Percentiles rank a stretch among this genome's conserved stretches.
Evolutionary conservation across 768 basidiomycete species (phyloP).

Genomic region (Bullera alba): DNA sequence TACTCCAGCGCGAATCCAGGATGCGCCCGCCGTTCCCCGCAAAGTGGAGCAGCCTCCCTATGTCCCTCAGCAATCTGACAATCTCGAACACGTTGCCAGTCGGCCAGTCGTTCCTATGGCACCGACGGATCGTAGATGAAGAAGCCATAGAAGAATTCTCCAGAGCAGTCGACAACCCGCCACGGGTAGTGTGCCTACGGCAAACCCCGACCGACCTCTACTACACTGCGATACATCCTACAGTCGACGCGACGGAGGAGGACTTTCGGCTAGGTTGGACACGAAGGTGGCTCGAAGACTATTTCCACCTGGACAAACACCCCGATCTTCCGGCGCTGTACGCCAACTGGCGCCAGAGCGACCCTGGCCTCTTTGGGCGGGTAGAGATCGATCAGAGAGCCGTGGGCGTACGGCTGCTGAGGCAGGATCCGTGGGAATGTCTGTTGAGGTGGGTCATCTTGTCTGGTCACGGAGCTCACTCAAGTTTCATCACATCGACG

Average conservation of each 20-base stretch:
- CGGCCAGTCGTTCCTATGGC: conserved; percentile 45
- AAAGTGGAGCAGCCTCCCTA: conserved; percentile 26
- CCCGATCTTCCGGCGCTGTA: conserved; percentile 64
- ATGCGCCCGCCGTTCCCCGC: conserved; percentile 28
- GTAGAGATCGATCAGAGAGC: conserved; percentile 57
- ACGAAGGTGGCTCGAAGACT: conserved; percentile 57
- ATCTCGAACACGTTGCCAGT: conserved; percentile 42
- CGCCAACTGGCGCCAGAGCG: conserved; percentile 63
- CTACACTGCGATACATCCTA: conserved; percentile 33
- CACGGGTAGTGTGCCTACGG: conserved; percentile 42
- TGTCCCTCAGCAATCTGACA: conserved; percentile 29
- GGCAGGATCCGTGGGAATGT: conserved; percentile 95
- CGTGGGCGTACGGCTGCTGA: conserved; percentile 70
- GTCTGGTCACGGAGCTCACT: conserved; percentile 3
- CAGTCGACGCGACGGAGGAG: neutral
- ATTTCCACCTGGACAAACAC: conserved; percentile 73
- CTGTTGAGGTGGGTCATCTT: conserved; percentile 68
- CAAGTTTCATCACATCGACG: conserved; percentile 91
- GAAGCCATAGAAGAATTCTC: conserved; percentile 40
- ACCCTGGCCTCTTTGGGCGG: conserved; percentile 62
- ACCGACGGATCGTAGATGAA: conserved; percentile 17
- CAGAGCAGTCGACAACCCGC: conserved; percentile 35
- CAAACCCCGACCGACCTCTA: conserved; percentile 32
- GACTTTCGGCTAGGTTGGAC: conserved; percentile 12
- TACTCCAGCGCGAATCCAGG: no score